These are phyloP conservation scores for Barnettozyma californica DNA, from an alignment of 805 yeast species.

Conservation along the genomic window DNA sequence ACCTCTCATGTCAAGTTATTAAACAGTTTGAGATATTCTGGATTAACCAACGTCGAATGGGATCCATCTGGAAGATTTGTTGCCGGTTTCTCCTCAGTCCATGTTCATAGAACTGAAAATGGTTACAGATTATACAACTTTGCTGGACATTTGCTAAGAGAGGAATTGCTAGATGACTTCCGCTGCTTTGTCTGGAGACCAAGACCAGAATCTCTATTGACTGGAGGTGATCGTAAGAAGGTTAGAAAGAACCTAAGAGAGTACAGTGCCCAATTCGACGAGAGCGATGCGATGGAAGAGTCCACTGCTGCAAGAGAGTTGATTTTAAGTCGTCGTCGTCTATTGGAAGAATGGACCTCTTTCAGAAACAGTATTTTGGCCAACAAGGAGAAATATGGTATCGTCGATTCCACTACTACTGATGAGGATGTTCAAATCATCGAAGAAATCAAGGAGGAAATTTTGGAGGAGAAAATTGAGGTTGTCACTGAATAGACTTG, in stretches of 20 bases:
- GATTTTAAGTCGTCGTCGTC: conserved; percentile 74
- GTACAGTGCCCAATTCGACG: conserved; percentile 90
- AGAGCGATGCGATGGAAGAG: conserved; percentile 92
- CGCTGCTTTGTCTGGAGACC: conserved; percentile 96
- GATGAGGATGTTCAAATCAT: conserved; percentile 70
- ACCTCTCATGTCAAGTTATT: conserved; percentile 33
- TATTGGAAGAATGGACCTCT: conserved; percentile 78
- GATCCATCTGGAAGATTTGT: conserved; percentile 93
- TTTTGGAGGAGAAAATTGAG: conserved; percentile 40
- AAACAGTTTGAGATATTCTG: conserved; percentile 59
- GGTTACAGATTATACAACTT: conserved; percentile 87
- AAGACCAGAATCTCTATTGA: conserved; percentile 76
- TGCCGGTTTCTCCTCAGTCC: conserved; percentile 80
- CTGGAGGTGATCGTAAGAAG: conserved; percentile 78
- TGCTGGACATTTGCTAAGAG: conserved; percentile 71
- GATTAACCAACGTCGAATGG: conserved; percentile 85
- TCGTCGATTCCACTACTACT: conserved; percentile 38
- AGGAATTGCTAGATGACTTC: conserved; percentile 76
- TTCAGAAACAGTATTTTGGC: conserved; percentile 59
- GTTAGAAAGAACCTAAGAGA: conserved; percentile 85
- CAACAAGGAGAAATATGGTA: conserved; percentile 44
- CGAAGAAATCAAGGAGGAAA: conserved; percentile 70
- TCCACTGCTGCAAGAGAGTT: conserved; percentile 87
- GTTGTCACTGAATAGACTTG: conserved; percentile 11
- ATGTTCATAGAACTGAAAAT: conserved; percentile 82